These are phyloP conservation scores for Alternaria sp. DNA, from an alignment of 2,329 filamentous ascomycete genomes.

Conservation along the genomic window DNA sequence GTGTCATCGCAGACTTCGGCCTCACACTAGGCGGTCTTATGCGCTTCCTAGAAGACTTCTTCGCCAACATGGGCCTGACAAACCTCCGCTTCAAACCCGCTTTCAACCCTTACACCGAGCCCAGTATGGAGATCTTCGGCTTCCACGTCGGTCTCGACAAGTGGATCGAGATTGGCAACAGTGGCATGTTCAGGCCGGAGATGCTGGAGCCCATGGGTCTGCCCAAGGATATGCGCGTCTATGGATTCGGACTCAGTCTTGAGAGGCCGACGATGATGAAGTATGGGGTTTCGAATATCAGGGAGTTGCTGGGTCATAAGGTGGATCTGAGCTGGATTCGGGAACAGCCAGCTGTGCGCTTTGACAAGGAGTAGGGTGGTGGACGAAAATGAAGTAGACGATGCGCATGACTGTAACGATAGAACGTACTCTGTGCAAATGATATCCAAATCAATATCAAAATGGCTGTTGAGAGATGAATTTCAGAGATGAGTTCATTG, in stretches of 20 bases:
- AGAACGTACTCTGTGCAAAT: slow-evolving; percentile 2
- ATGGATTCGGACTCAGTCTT: slow-evolving; percentile 89
- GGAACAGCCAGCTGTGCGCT: slow-evolving; percentile 84
- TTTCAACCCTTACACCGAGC: slow-evolving; percentile 81
- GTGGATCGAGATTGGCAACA: slow-evolving; percentile 96
- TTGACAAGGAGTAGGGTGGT: slow-evolving; percentile 73
- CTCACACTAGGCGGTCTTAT: slow-evolving; percentile 91
- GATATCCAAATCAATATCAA: slow-evolving; percentile 2
- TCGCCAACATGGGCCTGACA: slow-evolving; percentile 90
- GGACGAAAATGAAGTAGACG: background rate
- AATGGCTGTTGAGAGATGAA: background rate
- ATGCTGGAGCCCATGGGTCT: slow-evolving; percentile 96
- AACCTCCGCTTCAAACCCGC: slow-evolving; percentile 94
- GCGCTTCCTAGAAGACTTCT: slow-evolving; percentile 95
- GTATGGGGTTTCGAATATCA: slow-evolving; percentile 79
- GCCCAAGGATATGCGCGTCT: slow-evolving; percentile 88
- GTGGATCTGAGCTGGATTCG: slow-evolving; percentile 93
- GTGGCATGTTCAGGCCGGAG: slow-evolving; percentile 97
- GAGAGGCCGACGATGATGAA: slow-evolving; percentile 99
- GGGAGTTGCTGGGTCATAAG: slow-evolving; percentile 92
- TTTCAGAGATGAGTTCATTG: background rate
- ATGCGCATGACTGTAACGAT: slow-evolving; percentile 6
- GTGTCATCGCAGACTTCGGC: slow-evolving; percentile 96
- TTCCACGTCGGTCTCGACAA: slow-evolving; percentile 72
- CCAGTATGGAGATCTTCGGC: slow-evolving; percentile 94